Evolutionary conservation across 164 flowering plant species (phyloP), one percentile per base, ranked within the genome.

Genomic region (Nelumbo lutea): DNA sequence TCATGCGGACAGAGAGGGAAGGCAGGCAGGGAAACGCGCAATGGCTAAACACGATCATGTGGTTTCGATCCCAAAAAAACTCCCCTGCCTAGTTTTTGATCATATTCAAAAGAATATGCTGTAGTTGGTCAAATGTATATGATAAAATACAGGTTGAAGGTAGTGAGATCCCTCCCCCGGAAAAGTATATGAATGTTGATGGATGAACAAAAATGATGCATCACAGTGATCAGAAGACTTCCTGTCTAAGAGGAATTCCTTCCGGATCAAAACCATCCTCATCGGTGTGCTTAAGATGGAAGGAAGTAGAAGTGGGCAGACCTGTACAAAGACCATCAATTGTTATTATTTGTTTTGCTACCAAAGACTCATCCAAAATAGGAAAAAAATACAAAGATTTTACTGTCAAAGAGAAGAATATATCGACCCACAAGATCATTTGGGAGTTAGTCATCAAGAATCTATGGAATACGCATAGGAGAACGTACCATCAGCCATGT

Each of bases 401-500:
- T 27, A 27, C 27, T 27, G 27, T 27, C 27, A 27, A 27, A 27
- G 27, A 27, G 27, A 27, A 27, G 27, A 27, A 27, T 27, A 27
- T 27, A 27, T 27, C 27, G 27, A 27, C 27, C 27, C 27, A 42
- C 27, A 53, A 41, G 15, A 15, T 13, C 9, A 43, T 48, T 2
- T 10, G 59, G 45, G 1, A 45, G 8, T 9, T 1, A 60, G 15
- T 13, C 50, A 52, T 14, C n/a, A 27, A 0, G 40, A 47, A 7
- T 14, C 39, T 52, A 64, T 7, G 40, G 3, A 47, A n/a, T 10
- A 44, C 58, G 9, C 40, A 2, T 3, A 48, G 5, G 51, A 10
- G 13, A 72, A 57, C 77, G 46, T 74, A 85, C 85, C 84, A 52
- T 85, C 85, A 68, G 68, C 75, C 91, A 87, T 80, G 79, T 89